Evolutionary conservation across 2,329 filamentous ascomycete species (phyloP).

Genomic region (Aspergillus fijiensis): DNA sequence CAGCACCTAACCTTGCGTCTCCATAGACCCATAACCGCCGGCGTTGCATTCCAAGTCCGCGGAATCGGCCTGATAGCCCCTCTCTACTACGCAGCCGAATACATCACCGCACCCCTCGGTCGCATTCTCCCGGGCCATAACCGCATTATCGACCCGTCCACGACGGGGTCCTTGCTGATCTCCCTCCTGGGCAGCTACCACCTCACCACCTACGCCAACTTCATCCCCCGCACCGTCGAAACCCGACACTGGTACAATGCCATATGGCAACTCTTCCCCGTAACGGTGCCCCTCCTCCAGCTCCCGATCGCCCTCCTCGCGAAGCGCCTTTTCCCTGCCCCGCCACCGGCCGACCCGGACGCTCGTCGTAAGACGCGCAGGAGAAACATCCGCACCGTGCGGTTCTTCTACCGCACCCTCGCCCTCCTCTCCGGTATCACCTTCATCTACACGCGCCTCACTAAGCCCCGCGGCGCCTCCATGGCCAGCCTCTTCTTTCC

Average conservation of each 20-base stretch:
- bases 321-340: not conserved
- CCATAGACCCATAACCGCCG: not conserved
- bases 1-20: not conserved
- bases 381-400: not conserved
- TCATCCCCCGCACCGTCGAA: slow-evolving; percentile 5
- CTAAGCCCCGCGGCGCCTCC: not conserved
- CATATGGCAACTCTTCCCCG: slow-evolving; percentile 16
- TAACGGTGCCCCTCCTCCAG: slow-evolving; percentile 10
- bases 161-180: not conserved
- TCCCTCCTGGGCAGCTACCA: slow-evolving; percentile 7
- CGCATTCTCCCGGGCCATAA: not conserved
- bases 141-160: not conserved
- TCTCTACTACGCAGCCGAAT: slow-evolving; percentile 2
- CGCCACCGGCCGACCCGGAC: not conserved
- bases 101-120: slow-evolving; percentile 2
- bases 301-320: not conserved
- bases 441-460: not conserved
- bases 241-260: slow-evolving; percentile 6
- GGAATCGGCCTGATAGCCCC: slow-evolving; percentile 8
- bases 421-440: not conserved
- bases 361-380: not conserved
- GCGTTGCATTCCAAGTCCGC: not conserved
- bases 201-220: slow-evolving; percentile 1
- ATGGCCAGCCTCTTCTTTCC: slow-evolving; percentile 1
- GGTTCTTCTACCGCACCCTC: not conserved